These are phyloP conservation scores for Syncephalastrum sp. DNA, from an alignment of 371 early-diverging fungal species.

Conservation along the genomic window DNA sequence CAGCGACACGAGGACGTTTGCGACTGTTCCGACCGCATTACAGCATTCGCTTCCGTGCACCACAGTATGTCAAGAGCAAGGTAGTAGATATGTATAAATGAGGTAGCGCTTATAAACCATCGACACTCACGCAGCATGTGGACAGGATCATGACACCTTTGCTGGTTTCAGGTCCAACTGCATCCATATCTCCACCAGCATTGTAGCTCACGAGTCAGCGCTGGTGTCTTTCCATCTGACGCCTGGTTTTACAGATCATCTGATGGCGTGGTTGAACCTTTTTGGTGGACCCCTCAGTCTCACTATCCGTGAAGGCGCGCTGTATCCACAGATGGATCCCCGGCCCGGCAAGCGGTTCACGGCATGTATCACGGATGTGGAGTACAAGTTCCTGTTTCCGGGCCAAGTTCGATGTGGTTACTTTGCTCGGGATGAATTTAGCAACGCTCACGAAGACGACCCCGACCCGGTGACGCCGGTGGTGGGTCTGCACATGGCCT, in stretches of 20 bases:
- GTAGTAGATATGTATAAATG: background rate
- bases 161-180: slow-evolving; percentile 59
- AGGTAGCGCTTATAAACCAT: slow-evolving; percentile 1
- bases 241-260: slow-evolving; percentile 33
- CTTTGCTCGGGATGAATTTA: slow-evolving; percentile 30
- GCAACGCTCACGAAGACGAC: slow-evolving; percentile 25
- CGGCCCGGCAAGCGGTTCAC: slow-evolving; percentile 15
- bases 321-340: slow-evolving; percentile 28
- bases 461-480: slow-evolving; percentile 10
- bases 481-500: slow-evolving; percentile 20
- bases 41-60: slow-evolving; percentile 4
- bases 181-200: slow-evolving; percentile 56
- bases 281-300: slow-evolving; percentile 43
- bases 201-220: slow-evolving; percentile 18
- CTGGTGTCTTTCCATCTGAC: slow-evolving; percentile 27
- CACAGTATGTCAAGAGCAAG: too few relatives aligned
- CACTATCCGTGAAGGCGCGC: slow-evolving; percentile 27
- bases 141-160: slow-evolving; percentile 53
- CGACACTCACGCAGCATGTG: background rate
- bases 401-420: slow-evolving; percentile 6
- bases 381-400: slow-evolving; percentile 33
- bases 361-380: too few relatives aligned
- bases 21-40: slow-evolving; percentile 4
- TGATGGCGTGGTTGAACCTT: slow-evolving; percentile 31
- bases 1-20: slow-evolving; percentile 8